Evolutionary conservation across 805 yeast genomes (phyloP), one percentile per base, ranked within the genome.

Genomic region (Pichia phayaonensis): DNA sequence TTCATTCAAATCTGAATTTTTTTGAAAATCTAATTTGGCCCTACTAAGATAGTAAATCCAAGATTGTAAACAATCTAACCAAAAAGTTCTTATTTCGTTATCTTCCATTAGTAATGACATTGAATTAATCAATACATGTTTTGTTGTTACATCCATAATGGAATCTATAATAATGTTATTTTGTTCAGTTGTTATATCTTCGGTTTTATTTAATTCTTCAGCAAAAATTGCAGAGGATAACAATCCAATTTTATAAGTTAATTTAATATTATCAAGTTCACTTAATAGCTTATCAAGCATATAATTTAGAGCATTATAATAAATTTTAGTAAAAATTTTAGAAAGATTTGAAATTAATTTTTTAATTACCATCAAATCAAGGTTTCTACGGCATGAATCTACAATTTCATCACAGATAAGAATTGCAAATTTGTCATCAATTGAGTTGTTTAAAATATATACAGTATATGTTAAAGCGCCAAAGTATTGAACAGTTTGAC

Each of bases 391-490:
- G 24, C 49, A 42, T 13, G 45, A 40, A 31, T 46, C 26, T 24
- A 50, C 39, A 15, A 50, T 42, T 42, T 56, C 56, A 20, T 41
- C 42, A 11, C 44, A 11, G 8, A 47, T 24, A 4, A 27, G n/a
- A 15, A 46, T 31, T 4, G 46, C 38, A 10, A 40, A 24, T 36
- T 47, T 20, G 7, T 18, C 8, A 22, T 39, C 18, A 16, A 54
- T 18, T 23, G 49, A 47, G 22, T 60, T 54, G 22, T 36, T 26
- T 18, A 44, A 50, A 22, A 55, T 46, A 42, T 39, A 55, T 5
- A 88, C 94, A 0, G 88, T 76, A 52, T 79, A 81, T 0, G 96
- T 88, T 51, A 86, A 72, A 0, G 95, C 95, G 0, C 95, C 96
- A 59, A 88, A 83, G 62, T 84, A 88, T 59, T 81, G 79, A 54